Base-by-base conservation (phyloP, 805 yeast genomes). In the Danielia reshetovae region DNA sequence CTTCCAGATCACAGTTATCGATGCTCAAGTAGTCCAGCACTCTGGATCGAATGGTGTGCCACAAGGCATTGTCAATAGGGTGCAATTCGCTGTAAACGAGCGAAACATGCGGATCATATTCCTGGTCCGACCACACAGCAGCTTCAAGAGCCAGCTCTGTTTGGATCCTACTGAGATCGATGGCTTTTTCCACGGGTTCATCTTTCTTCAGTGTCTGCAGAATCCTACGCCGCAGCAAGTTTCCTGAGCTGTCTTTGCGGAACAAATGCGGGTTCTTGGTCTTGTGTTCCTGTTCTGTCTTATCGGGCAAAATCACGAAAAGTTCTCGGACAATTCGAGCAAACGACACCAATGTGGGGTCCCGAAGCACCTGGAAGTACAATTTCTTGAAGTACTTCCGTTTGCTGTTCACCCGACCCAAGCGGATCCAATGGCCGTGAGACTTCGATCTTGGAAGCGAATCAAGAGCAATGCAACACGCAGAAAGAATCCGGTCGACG, bases 51-150 rank as follows among this genome's bases (percentile, higher is more conserved):
- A 84, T 73, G 2, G 84, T 77, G 31, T 77, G 67, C 55, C 77
- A 68, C 38, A 76, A 62, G 1, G 89, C 88, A 48, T 71, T 79
- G 43, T 80, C 80, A 10, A 85, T 72, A 7, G 85, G 86, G 45
- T 75, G 70, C 18, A 73, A 54, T 39, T 77, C 72, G 7, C 87
- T 77, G 55, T 85, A 85, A 4, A 78, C 78, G 35, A 85, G 57
- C 6, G 88, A 80, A 12, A 85, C 62, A 53, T 85, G 95, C 1
- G 95, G 94, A 34, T 74, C 76, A 51, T 66, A 85, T 34, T 77
- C 81, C 4, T 58, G 49, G 10, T 40, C 41, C 4, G 74, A 70
- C 89, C 90, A 83, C 14, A 49, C 54, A 4, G 69, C 65, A 0
- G 72, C 73, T 17, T 65, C 65, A 5, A 59, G 65, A 0, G 86